Conservation (phyloP, 768 basidiomycete genomes). For the Boletus pseudo-olivaceus region DNA sequence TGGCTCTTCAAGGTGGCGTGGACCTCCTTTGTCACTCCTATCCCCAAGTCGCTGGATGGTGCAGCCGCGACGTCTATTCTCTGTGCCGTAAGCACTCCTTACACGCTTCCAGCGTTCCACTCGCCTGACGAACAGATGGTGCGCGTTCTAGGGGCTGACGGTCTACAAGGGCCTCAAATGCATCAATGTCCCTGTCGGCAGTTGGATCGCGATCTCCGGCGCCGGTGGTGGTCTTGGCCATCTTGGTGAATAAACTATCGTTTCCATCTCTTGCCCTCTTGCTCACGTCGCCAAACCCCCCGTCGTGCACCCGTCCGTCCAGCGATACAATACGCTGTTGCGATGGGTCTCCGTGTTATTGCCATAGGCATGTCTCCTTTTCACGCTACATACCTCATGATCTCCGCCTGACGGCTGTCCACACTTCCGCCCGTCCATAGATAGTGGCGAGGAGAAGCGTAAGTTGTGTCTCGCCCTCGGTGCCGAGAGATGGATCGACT, state of each 20-base stretch:
- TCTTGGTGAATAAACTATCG: slow-evolving; percentile 23
- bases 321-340: slow-evolving; percentile 46
- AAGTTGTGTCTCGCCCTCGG: slow-evolving; percentile 37
- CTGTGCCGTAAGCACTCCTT: slow-evolving; percentile 35
- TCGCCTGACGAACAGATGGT: background rate
- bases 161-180: slow-evolving; percentile 46
- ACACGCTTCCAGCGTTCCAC: background rate
- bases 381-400: too few relatives aligned
- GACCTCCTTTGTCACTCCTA: slow-evolving; percentile 40
- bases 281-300: background rate
- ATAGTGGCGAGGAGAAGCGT: slow-evolving; percentile 42
- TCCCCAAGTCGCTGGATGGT: slow-evolving; percentile 40
- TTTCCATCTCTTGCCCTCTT: background rate
- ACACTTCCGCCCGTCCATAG: slow-evolving; percentile 15
- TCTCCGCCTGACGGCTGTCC: background rate
- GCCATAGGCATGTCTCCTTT: slow-evolving; percentile 33
- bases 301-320: background rate
- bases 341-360: slow-evolving; percentile 43
- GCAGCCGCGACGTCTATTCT: slow-evolving; percentile 43
- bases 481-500: slow-evolving; percentile 45
- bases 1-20: slow-evolving; percentile 28
- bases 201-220: slow-evolving; percentile 40
- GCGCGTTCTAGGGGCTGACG: slow-evolving; percentile 33
- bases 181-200: slow-evolving; percentile 32
- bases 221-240: slow-evolving; percentile 43